Conservation (phyloP, 495 filamentous ascomycete species). For the Friedmanniomyces simplex region DNA sequence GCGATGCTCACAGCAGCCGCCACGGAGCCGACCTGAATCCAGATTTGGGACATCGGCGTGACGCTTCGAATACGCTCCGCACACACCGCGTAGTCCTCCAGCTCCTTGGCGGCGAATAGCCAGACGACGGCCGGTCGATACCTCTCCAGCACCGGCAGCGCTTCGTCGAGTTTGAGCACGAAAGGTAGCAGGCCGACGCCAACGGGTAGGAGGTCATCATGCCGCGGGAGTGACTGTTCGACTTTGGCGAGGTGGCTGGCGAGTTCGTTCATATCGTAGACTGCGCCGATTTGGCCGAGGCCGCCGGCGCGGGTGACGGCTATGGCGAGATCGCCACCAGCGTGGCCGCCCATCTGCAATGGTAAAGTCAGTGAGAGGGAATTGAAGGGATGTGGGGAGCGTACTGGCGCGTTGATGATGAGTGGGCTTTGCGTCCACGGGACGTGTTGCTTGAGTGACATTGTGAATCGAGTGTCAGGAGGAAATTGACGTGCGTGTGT, state of each 20-base stretch:
- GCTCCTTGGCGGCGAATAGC: constrained; percentile 52
- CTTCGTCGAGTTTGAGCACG: constrained; percentile 38
- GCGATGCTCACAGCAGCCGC: constrained; percentile 41
- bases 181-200: constrained; percentile 54
- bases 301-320: constrained; percentile 20
- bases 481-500: too few species aligned
- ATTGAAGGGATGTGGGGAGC: constrained; percentile 38
- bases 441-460: constrained; percentile 32
- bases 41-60: constrained; percentile 41
- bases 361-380: neutral
- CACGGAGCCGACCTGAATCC: constrained; percentile 61
- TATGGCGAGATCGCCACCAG: neutral
- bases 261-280: constrained; percentile 27
- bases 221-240: constrained; percentile 34
- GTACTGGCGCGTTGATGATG: constrained; percentile 62
- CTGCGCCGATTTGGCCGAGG: constrained; percentile 33
- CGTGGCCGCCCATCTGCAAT: constrained; percentile 7
- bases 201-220: constrained; percentile 22
- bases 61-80: neutral
- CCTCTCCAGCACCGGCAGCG: constrained; percentile 34
- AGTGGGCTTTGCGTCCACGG: constrained; percentile 55
- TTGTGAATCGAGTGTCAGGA: too few species aligned
- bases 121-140: constrained; percentile 57
- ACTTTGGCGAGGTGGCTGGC: constrained; percentile 14
- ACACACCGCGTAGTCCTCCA: constrained; percentile 44